These are phyloP conservation scores for Torulaspora globosa DNA, from an alignment of 1,139 yeast genomes.

Conservation along the genomic window DNA sequence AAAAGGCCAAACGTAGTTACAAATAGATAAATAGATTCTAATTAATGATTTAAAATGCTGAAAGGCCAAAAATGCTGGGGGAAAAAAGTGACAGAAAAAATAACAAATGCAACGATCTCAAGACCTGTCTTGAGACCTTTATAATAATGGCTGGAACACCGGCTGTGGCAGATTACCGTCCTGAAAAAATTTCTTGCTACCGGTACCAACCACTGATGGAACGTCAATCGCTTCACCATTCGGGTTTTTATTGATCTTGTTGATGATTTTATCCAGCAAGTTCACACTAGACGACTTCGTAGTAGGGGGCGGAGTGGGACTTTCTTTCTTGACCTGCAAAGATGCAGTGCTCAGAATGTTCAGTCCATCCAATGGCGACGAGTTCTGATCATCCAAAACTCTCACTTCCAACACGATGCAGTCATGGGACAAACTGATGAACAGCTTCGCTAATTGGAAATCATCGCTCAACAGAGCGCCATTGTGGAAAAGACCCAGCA, in stretches of 20 bases:
- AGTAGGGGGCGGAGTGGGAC: slow-evolving; percentile 9
- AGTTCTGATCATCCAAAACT: slow-evolving; percentile 13
- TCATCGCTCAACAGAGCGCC: slow-evolving; percentile 27
- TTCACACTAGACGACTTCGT: slow-evolving; percentile 17
- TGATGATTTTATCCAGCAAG: slow-evolving; percentile 27
- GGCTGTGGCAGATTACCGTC: slow-evolving; percentile 34
- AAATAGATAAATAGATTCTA: slow-evolving; percentile 1
- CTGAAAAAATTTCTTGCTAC: slow-evolving; percentile 23
- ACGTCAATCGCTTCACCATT: slow-evolving; percentile 2
- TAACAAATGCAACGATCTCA: slow-evolving; percentile 5
- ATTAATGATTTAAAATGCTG: slow-evolving; percentile 1
- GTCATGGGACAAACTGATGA: slow-evolving; percentile 28
- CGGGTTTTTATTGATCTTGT: slow-evolving; percentile 21
- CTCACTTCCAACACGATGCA: slow-evolving; percentile 29
- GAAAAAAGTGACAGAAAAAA: not conserved
- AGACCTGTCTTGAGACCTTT: slow-evolving; percentile 9
- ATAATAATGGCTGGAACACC: slow-evolving; percentile 32
- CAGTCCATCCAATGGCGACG: slow-evolving; percentile 21
- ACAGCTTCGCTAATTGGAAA: slow-evolving; percentile 28
- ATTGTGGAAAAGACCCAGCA: slow-evolving; percentile 27
- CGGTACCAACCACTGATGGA: slow-evolving; percentile 11
- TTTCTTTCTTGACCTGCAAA: slow-evolving; percentile 21
- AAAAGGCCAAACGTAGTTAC: not conserved
- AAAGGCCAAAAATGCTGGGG: slow-evolving; percentile 4
- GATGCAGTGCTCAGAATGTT: slow-evolving; percentile 29